phyloP scores from a whole-genome alignment of 495 filamentous ascomycete genomes.

The Chaetomidium leptoderma region DNA sequence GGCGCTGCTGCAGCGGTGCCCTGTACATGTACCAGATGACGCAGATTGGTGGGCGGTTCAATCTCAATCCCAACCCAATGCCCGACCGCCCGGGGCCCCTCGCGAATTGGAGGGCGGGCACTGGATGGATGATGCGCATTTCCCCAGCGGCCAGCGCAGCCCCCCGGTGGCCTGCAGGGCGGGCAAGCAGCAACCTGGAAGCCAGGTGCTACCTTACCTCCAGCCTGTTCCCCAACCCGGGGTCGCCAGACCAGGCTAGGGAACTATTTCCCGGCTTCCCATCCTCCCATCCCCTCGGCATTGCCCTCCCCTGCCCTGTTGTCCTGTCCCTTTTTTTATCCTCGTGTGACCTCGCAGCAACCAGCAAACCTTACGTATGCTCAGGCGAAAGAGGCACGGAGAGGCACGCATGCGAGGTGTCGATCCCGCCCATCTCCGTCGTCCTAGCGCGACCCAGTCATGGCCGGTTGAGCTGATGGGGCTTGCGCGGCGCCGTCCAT shows the following conservation, averaged over 20 bases:
- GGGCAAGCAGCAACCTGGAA: no score
- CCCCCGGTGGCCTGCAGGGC: background rate
- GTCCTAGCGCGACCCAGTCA: slow-evolving; percentile 21
- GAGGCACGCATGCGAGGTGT: slow-evolving; percentile 22
- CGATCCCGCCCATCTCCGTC: slow-evolving; percentile 22
- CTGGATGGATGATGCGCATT: no score
- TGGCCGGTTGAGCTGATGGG: slow-evolving; percentile 31
- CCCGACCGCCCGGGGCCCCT: no score
- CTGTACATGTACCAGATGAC: no score
- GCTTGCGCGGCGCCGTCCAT: slow-evolving; percentile 29
- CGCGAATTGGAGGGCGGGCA: no score
- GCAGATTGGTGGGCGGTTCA: no score
- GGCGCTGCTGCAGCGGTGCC: no score
- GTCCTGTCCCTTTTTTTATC: slow-evolving; percentile 2
- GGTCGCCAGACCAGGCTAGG: no score
- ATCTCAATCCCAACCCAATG: no score
- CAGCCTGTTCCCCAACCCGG: background rate
- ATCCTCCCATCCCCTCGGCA: background rate
- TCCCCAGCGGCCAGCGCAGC: no score
- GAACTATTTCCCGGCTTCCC: slow-evolving; percentile 1
- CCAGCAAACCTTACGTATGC: slow-evolving; percentile 1
- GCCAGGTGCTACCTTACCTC: no score
- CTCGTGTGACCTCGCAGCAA: background rate
- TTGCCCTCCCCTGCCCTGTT: background rate
- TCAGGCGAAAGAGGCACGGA: slow-evolving; percentile 14